phyloP scores from a whole-genome alignment of 2,329 filamentous ascomycete genomes.

The Xylaria digitata region DNA sequence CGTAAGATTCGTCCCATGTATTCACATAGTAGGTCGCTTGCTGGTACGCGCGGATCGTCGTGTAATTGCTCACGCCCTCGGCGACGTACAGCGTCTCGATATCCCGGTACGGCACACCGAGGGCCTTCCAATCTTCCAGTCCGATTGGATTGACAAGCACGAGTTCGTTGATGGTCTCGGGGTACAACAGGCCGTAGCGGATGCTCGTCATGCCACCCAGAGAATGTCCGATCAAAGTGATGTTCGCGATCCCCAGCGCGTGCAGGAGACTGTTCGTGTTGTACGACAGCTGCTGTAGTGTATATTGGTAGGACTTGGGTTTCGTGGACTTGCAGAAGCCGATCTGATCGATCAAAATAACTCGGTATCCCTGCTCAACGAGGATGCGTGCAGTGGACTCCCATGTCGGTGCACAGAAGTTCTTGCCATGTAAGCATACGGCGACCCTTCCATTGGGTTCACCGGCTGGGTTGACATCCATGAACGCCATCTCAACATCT shows the following conservation, averaged over 20 bases:
- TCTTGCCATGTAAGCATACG: constrained; percentile 66
- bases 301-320: constrained; percentile 63
- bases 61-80: constrained; percentile 57
- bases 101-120: constrained; percentile 60
- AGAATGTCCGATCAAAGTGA: constrained; percentile 65
- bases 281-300: constrained; percentile 61
- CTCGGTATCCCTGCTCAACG: constrained; percentile 58
- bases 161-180: constrained; percentile 55
- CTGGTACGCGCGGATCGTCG: constrained; percentile 59
- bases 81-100: constrained; percentile 54
- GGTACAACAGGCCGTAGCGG: constrained; percentile 64
- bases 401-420: constrained; percentile 67
- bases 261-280: constrained; percentile 63
- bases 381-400: constrained; percentile 58
- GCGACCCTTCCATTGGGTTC: constrained; percentile 55
- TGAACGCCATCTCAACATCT: constrained; percentile 66
- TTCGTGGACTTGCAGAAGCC: constrained; percentile 70
- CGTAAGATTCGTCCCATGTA: constrained; percentile 62
- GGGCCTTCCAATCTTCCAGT: constrained; percentile 64
- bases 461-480: constrained; percentile 59
- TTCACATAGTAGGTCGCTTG: constrained; percentile 61
- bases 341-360: constrained; percentile 65
- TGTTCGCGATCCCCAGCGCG: constrained; percentile 56
- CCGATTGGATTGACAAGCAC: constrained; percentile 65
- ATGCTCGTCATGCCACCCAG: constrained; percentile 66